Evolutionary conservation across 495 filamentous ascomycete genomes (phyloP), one percentile per base, ranked within the genome.

Genomic region (Hypomontagnella monticulosa): DNA sequence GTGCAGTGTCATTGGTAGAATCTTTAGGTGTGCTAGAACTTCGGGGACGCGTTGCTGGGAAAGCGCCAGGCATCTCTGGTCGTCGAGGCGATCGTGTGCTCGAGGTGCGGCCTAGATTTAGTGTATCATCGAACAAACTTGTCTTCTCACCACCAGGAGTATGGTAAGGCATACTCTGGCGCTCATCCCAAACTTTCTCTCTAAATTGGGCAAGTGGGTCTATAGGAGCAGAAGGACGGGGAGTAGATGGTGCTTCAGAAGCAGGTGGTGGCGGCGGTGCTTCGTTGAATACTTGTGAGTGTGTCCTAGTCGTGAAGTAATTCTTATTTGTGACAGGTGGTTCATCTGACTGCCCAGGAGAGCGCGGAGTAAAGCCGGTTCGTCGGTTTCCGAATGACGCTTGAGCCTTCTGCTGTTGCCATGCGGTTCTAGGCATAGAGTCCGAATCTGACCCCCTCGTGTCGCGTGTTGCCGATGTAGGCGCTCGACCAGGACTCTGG

Each of bases 101-200:
- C 0, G 63, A 46, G 15, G 66, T 59, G 9, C 66, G 66, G 18
- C 63, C 66, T n/a, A 70, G 34, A 16, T 56, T 53, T 19, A 41
- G 40, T 52, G 63, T 70, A 9, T 71, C 75, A 42, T 83, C 82
- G 41, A 82, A 82, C 0, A 80, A 75, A 43, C 83, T 81, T 0
- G 86, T 89, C 78, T 84, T 90, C 70, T 95, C 92, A 12, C 91
- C 91, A 49, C 86, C 84, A 27, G 84, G 75, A 2, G 82, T 84
- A 34, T 86, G 82, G 70, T 96, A 95, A 0, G 88, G 86, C 6
- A 88, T 90, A 55, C 91, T 87, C 19, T 83, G 75, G 8, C 91
- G 83, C 15, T 73, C 76, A 55, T 85, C 83, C 66, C 73, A 60
- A 42, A 74, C 74, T 8, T 71, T 66, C n/a, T 81, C 77, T 43